A percentile compares a stretch with the other conserved stretches of the same genome.
phyloP scores from a whole-genome alignment of 371 early-diverging fungal genomes.

The Thermomucor indicae-seudaticae region DNA sequence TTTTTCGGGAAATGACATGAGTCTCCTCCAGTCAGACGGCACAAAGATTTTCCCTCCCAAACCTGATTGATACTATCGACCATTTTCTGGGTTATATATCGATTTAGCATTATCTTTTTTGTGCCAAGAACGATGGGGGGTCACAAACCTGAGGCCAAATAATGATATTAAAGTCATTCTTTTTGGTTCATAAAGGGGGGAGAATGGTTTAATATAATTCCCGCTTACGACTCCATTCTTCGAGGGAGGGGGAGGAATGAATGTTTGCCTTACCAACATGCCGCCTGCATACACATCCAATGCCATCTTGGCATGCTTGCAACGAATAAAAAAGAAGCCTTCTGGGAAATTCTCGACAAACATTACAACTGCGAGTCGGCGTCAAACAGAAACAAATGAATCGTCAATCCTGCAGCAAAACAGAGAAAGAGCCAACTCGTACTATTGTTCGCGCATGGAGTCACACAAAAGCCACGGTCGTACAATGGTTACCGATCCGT shows the following conservation, averaged over 20 bases:
- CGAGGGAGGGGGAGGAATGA: not conserved
- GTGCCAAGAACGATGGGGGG: not conserved
- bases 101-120: not conserved
- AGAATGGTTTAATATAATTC: not conserved
- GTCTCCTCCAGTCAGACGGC: not conserved
- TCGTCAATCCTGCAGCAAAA: too few species aligned
- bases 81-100: conserved; percentile 33
- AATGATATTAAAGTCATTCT: conserved; percentile 44
- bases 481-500: too few species aligned
- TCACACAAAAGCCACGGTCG: too few species aligned
- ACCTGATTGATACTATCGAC: conserved; percentile 48
- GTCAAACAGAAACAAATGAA: too few species aligned
- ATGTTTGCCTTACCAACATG: conserved; percentile 24
- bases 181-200: not conserved
- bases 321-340: conserved; percentile 44
- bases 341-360: conserved; percentile 21
- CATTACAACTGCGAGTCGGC: too few species aligned
- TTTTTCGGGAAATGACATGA: not conserved
- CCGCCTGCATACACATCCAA: conserved; percentile 36
- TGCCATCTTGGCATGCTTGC: conserved; percentile 23
- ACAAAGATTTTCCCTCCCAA: not conserved
- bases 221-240: too few species aligned
- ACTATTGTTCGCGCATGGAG: too few species aligned
- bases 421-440: too few species aligned
- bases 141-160: conserved; percentile 45